Evolutionary conservation across 805 yeast genomes (phyloP), one percentile per base, ranked within the genome.

Genomic region (Cyberlindnera lachancei): DNA sequence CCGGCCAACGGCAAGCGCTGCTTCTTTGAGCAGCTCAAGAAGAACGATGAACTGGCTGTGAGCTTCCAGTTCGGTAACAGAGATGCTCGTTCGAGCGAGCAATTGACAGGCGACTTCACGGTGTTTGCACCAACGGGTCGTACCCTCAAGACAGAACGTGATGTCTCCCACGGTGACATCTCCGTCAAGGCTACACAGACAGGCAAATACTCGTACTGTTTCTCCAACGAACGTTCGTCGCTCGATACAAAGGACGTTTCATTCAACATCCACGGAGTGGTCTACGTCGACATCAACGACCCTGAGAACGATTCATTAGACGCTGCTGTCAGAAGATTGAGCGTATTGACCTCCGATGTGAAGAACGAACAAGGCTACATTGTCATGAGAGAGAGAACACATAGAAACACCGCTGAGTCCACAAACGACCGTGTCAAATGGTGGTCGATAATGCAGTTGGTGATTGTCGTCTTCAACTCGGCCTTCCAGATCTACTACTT

Each of bases 351-450:
- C 24, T 75, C 75, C 48, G 95, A 86, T 48, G 87, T 92, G 38
- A 82, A 83, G 63, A 90, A 87, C 48, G 98, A 92, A 62, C 94
- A 66, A 44, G 74, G 84, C 48, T 92, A 92, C 61, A 79, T 92
- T 48, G 94, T 88, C 29, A 87, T 90, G 40, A 79, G 98, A 63
- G 98, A 90, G 63, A 81, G 96, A 65, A 83, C 94, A 12, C 98
- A 90, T 60, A 82, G 98, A 73, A 92, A 90, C 64, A 90, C 98
- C 8, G 97, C 98, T 6, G 98, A 90, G 63, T 83, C 95, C 16
- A 90, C 98, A 28, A 90, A 90, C 61, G 80, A 92, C 34, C 77
- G 98, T 52, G 97, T 90, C 44, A 90, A 90, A 61, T 92, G 94
- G 85, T 90, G 98, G 98, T 84, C 95, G 18, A 69, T 85, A 20